These are phyloP conservation scores for Fusarium torreyae DNA, from an alignment of 2,329 filamentous ascomycete species.

Conservation along the genomic window DNA sequence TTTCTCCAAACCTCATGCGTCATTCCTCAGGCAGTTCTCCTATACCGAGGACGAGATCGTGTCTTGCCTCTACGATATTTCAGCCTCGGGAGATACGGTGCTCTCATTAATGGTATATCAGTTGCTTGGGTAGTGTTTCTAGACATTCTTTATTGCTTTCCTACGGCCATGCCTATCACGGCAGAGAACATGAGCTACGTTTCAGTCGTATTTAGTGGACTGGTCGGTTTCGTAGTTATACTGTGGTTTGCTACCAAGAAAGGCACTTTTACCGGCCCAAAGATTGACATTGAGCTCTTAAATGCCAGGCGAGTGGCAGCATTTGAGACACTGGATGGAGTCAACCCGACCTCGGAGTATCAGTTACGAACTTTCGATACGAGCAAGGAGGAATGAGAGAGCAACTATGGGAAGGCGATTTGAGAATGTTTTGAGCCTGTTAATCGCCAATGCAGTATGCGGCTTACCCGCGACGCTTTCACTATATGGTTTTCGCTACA, in stretches of 20 bases:
- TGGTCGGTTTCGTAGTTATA: slow-evolving; percentile 36
- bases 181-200: slow-evolving; percentile 47
- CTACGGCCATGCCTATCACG: slow-evolving; percentile 37
- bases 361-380: not conserved
- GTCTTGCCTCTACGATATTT: slow-evolving; percentile 48
- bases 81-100: slow-evolving; percentile 45
- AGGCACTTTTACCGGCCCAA: slow-evolving; percentile 35
- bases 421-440: too few species aligned
- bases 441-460: too few species aligned
- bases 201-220: slow-evolving; percentile 33
- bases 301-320: slow-evolving; percentile 33
- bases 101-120: slow-evolving; percentile 41
- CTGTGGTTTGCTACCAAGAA: slow-evolving; percentile 44
- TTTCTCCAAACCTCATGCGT: slow-evolving; percentile 47
- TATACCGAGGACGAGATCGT: slow-evolving; percentile 47
- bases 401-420: too few species aligned
- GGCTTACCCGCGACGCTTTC: too few species aligned
- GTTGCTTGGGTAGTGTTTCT: slow-evolving; percentile 43
- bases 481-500: too few species aligned
- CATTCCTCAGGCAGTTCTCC: slow-evolving; percentile 49
- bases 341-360: not conserved
- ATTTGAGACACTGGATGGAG: slow-evolving; percentile 19
- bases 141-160: slow-evolving; percentile 43
- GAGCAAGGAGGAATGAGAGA: slow-evolving; percentile 8
- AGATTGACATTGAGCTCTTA: slow-evolving; percentile 39